Evolutionary conservation across 2,329 filamentous ascomycete genomes (phyloP).

Genomic region (Colletotrichum simmondsii): DNA sequence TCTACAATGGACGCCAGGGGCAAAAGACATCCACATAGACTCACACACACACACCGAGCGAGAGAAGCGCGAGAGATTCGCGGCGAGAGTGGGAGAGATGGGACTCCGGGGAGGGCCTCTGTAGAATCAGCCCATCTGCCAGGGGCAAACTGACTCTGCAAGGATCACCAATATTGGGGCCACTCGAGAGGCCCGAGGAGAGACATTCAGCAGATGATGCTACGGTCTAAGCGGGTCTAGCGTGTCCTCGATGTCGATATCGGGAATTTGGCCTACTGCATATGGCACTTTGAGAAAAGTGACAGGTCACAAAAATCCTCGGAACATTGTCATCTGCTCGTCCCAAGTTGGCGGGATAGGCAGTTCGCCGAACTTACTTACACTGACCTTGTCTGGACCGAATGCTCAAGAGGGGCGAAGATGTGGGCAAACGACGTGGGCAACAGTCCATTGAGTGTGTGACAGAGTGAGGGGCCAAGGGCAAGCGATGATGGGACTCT

Average conservation of each 20-base stretch:
- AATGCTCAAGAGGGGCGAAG: background rate
- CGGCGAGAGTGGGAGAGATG: background rate
- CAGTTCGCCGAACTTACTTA: background rate
- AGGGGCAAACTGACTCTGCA: slow-evolving; percentile 25
- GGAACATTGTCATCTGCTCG: slow-evolving; percentile 10
- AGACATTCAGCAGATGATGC: slow-evolving; percentile 17
- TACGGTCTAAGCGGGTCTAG: slow-evolving; percentile 16
- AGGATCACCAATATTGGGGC: slow-evolving; percentile 30
- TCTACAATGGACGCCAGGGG: slow-evolving; percentile 1
- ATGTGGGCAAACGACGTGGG: background rate
- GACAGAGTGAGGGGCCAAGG: background rate
- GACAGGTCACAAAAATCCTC: slow-evolving; percentile 5
- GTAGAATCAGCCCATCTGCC: slow-evolving; percentile 21
- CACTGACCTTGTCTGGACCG: background rate
- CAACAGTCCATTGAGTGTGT: background rate
- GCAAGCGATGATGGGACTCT: slow-evolving; percentile 1
- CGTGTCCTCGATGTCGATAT: background rate
- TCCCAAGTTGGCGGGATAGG: slow-evolving; percentile 20
- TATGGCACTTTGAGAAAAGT: slow-evolving; percentile 3
- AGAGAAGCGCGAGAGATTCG: background rate
- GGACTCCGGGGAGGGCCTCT: background rate
- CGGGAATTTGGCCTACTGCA: slow-evolving; percentile 8
- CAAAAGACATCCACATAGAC: background rate
- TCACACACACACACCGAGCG: background rate
- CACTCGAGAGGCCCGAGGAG: slow-evolving; percentile 17